Conservation (phyloP, 306 rosid species). For the Casuarina equisetifolia region DNA sequence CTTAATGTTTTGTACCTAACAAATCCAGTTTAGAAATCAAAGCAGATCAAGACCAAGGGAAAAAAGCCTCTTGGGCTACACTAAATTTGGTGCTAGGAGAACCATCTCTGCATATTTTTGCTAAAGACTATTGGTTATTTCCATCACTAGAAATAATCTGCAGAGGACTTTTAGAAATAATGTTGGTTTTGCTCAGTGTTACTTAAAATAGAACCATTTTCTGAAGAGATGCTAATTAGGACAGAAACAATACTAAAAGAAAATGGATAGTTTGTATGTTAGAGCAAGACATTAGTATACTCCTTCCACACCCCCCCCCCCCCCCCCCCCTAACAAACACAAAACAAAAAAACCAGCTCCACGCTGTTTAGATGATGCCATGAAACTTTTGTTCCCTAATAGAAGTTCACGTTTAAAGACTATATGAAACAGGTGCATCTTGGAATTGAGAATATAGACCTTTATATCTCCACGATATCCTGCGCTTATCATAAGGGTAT, state of each 20-base stretch:
- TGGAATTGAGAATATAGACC: conserved; percentile 39
- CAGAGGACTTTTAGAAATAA: not conserved
- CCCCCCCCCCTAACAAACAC: too few species aligned
- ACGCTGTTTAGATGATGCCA: not conserved
- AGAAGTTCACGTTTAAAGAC: not conserved
- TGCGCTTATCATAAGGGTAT: conserved; percentile 83
- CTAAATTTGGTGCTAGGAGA: too few species aligned
- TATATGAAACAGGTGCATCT: not conserved
- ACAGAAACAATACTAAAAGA: not conserved
- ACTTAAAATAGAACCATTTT: not conserved
- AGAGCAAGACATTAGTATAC: not conserved
- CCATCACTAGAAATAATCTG: not conserved
- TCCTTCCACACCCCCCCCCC: not conserved
- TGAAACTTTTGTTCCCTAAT: not conserved
- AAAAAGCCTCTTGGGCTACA: too few species aligned
- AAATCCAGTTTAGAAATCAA: too few species aligned
- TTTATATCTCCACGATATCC: conserved; percentile 92
- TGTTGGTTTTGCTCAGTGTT: not conserved
- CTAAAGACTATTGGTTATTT: not conserved
- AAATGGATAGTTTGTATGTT: not conserved
- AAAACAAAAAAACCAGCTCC: not conserved
- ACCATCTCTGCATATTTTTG: not conserved
- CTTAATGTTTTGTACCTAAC: too few species aligned
- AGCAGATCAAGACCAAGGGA: too few species aligned
- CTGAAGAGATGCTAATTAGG: not conserved